Evolutionary conservation across 2,329 filamentous ascomycete genomes (phyloP).

Genomic region (Cordyceps cateniannulata): DNA sequence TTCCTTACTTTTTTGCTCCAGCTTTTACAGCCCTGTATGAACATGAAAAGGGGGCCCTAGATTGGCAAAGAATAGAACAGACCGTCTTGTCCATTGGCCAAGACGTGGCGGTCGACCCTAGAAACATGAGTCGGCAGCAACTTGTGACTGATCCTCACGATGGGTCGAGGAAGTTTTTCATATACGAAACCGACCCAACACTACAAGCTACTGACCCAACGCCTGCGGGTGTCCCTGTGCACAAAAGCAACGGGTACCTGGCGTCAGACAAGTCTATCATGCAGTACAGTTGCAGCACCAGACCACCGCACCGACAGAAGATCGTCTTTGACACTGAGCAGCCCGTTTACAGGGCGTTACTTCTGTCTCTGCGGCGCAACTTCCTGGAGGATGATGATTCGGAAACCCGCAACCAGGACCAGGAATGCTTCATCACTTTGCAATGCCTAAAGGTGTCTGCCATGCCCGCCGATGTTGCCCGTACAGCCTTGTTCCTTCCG

Average conservation of each 20-base stretch:
- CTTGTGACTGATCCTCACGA: constrained; percentile 53
- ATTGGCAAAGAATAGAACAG: constrained; percentile 40
- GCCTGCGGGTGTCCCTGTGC: constrained; percentile 46
- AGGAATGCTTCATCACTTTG: constrained; percentile 62
- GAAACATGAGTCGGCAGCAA: constrained; percentile 30
- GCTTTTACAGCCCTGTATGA: constrained; percentile 21
- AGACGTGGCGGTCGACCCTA: not conserved
- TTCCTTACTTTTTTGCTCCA: constrained; percentile 83
- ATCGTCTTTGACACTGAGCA: constrained; percentile 59
- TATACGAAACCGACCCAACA: constrained; percentile 45
- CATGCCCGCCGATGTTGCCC: constrained; percentile 63
- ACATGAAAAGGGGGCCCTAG: not conserved
- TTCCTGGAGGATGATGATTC: constrained; percentile 58
- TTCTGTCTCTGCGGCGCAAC: constrained; percentile 73
- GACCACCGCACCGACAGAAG: constrained; percentile 48
- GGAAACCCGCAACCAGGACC: constrained; percentile 22
- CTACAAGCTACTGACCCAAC: constrained; percentile 60
- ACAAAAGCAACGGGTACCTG: constrained; percentile 38
- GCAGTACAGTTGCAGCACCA: constrained; percentile 77
- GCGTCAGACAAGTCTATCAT: constrained; percentile 56
- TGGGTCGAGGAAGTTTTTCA: constrained; percentile 57
- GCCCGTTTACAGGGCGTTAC: constrained; percentile 71
- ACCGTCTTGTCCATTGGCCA: not conserved
- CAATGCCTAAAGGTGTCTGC: constrained; percentile 72
- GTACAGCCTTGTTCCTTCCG: constrained; percentile 70